Evolutionary conservation across 345 rosid genomes (phyloP), one percentile per base, ranked within the genome.

Genomic region (Syzygium grande): DNA sequence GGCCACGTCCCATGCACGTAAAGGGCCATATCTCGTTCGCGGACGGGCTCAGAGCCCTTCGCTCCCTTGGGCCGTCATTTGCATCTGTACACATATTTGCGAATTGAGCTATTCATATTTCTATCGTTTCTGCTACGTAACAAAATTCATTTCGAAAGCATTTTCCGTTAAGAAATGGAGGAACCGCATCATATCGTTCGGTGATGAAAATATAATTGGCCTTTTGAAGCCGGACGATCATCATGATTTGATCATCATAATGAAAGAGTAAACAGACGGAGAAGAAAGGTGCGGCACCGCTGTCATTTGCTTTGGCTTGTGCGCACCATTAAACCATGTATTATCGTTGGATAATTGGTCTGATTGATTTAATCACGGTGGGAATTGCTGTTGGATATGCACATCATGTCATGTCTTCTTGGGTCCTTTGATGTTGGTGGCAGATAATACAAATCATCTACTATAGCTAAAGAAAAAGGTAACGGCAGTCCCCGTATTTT

Each of bases 91-190:
- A n/a, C n/a, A 22, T 0, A 0, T 12, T 22, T 4, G 3, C 12
- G 12, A 56, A 1, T 56, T 0, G 4, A 56, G 61, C 0, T 23
- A 23, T 56, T 0, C 11, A 0, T 58, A 4, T 58, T 5, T 25
- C 14, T 25, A 58, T 25, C 22, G 29, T 58, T n/a, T 58, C 3
- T 58, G 29, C 29, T 58, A 3, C 29, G 23, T 25, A 25, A 11
- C 63, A 0, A 10, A 12, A 25, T 58, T 58, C 25, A 14, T 58
- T 58, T 58, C 29, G n/a, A 25, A 58, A 58, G 65, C 65, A 58
- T 5, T 58, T 58, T 58, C 7, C 4, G 0, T 11, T 25, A 25
- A 25, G n/a, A 58, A 11, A 58, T 25, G 25, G 29, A 5, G 15
- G 29, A 25, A 25, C 65, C n/a, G 0, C 29, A 58, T 25, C 65